phyloP scores from a whole-genome alignment of 2,329 filamentous ascomycete species.

The Penicillium sp. region DNA sequence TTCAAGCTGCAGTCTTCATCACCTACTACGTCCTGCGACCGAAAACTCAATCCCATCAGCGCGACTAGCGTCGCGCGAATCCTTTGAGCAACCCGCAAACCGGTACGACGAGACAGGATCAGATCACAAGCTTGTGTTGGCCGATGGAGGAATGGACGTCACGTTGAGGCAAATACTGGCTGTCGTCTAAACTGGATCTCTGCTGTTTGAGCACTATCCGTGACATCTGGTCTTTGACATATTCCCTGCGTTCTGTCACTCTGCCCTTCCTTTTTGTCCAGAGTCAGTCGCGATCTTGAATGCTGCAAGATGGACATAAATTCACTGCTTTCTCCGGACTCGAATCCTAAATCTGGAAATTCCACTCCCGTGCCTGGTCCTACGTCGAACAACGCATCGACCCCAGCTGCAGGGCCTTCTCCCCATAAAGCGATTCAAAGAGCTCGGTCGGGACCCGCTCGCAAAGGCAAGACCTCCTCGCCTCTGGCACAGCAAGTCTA shows the following conservation, averaged over 20 bases:
- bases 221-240: conserved; percentile 14
- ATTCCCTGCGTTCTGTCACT: neutral
- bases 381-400: conserved; percentile 32
- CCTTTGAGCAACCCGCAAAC: conserved; percentile 7
- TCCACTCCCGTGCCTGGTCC: conserved; percentile 35
- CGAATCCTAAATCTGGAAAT: conserved; percentile 42
- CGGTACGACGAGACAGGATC: conserved; percentile 20
- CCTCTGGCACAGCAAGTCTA: conserved; percentile 50
- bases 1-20: conserved; percentile 7
- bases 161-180: conserved; percentile 34
- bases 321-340: conserved; percentile 51
- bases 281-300: conserved; percentile 8
- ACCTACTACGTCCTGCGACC: conserved; percentile 1
- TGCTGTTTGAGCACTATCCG: conserved; percentile 27
- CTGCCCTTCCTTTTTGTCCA: neutral
- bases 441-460: conserved; percentile 36
- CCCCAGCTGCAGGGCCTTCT: conserved; percentile 31
- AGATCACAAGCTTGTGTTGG: conserved; percentile 28
- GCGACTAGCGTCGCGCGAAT: conserved; percentile 11
- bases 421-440: conserved; percentile 44
- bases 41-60: conserved; percentile 1
- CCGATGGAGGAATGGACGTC: conserved; percentile 42
- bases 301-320: conserved; percentile 50
- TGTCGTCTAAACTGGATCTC: conserved; percentile 33
- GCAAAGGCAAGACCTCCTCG: conserved; percentile 44